Base-by-base conservation (phyloP, 768 basidiomycete species). In the Termitomyces sp. region DNA sequence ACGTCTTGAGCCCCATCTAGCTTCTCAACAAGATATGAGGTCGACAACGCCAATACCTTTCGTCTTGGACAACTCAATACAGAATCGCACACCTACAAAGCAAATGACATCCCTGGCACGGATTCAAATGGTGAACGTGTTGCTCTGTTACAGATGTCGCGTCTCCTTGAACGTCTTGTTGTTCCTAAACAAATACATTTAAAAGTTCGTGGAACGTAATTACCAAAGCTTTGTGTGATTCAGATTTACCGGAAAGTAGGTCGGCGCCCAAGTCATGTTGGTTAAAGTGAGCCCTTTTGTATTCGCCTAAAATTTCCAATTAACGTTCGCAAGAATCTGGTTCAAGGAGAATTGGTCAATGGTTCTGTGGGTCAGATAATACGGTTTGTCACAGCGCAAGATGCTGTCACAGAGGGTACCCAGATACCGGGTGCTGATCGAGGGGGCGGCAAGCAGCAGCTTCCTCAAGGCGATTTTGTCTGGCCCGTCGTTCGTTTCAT, bases 241-340 rank as follows among this genome's bases (percentile, higher is more conserved):
- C 4, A 29, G 21, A 44, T 49, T 34, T n/a, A 46, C 41, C 17
- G 6, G 23, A 11, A 27, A 41, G 12, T 16, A 92, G 82, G 75
- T 87, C 51, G 87, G 87, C 12, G 90, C 92, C 3, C 94, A 96
- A 67, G 94, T 96, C 4, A 92, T 92, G 90, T 68, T 90, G 2
- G 77, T 89, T 61, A 89, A 89, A 77, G 87, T 84, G 57, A 8
- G 46, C 46, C n/a, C 17, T 19, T 47, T 27, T 6, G 3, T 7
- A n/a, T 1, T 14, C 8, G 37, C 10, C 12, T 49, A 5, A 40
- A 7, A 40, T 44, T 25, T 11, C 31, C 25, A 38, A 42, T 59
- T 12, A 52, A 45, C n/a, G 34, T 48, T 35, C 16, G 23, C 60
- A 51, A 90, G 87, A 90, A 90, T 61, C 67, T 89, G 54, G 66